Evolutionary conservation across 179 eudicot genomes (phyloP).

Genomic region (Corrigiola litoralis): DNA sequence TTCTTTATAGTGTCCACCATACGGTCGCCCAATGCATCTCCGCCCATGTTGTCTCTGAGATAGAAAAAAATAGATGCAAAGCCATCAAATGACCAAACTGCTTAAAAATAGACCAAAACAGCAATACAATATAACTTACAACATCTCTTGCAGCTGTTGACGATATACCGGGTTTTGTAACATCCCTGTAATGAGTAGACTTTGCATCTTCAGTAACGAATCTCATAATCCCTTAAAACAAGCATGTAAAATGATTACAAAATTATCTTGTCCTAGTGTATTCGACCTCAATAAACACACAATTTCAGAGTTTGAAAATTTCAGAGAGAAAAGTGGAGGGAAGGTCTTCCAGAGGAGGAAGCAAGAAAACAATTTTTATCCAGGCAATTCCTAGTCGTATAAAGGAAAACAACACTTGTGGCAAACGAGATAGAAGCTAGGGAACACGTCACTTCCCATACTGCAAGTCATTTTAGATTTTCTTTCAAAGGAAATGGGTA

Average conservation of each 20-base stretch:
- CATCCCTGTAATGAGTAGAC: conserved; percentile 64
- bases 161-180: conserved; percentile 88
- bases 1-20: conserved; percentile 69
- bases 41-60: conserved; percentile 78
- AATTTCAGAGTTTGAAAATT: too few relatives aligned
- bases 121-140: conserved; percentile 48
- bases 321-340: too few relatives aligned
- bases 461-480: too few relatives aligned
- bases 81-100: background rate
- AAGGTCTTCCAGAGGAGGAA: too few relatives aligned
- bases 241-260: background rate
- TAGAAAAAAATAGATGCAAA: background rate
- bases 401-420: too few relatives aligned
- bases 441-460: too few relatives aligned
- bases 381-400: too few relatives aligned
- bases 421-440: too few relatives aligned
- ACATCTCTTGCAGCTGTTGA: conserved; percentile 88
- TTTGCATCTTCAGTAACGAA: conserved; percentile 3
- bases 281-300: too few relatives aligned
- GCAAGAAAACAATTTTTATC: too few relatives aligned
- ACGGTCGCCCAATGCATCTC: conserved; percentile 56
- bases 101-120: background rate
- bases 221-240: background rate
- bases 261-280: too few relatives aligned
- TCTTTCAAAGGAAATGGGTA: too few relatives aligned